A percentile compares a stretch with the other conserved stretches of the same genome.
These are phyloP conservation scores for Kwoniella europaea DNA, from an alignment of 768 basidiomycete genomes.

Conservation along the genomic window DNA sequence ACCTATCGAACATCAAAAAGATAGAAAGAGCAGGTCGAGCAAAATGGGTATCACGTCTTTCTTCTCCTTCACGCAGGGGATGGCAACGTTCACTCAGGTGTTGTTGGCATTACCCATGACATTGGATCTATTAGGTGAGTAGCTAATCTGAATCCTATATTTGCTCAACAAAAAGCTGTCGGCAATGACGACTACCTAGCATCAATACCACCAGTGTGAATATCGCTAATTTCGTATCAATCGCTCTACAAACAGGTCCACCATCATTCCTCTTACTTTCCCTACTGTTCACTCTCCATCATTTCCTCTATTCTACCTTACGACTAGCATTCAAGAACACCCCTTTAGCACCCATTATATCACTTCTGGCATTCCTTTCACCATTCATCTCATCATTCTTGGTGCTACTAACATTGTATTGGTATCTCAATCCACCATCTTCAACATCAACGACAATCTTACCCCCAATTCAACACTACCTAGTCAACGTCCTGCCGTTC, in stretches of 20 bases:
- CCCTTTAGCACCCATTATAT: conserved; percentile 48
- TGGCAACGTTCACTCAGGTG: conserved; percentile 54
- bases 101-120: conserved; percentile 56
- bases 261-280: conserved; percentile 59
- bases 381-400: conserved; percentile 50
- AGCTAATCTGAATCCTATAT: neutral
- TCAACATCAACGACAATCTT: conserved; percentile 14
- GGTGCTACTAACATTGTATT: conserved; percentile 49
- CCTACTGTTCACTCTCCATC: conserved; percentile 55
- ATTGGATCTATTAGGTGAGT: conserved; percentile 54
- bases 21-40: neutral
- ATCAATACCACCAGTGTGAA: too few relatives aligned
- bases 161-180: neutral
- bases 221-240: neutral
- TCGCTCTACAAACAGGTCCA: conserved; percentile 37
- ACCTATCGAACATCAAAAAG: neutral
- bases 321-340: conserved; percentile 56
- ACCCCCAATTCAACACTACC: conserved; percentile 31
- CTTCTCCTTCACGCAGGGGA: conserved; percentile 35
- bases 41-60: conserved; percentile 36
- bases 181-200: too few relatives aligned
- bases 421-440: conserved; percentile 54
- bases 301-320: conserved; percentile 56
- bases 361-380: conserved; percentile 45
- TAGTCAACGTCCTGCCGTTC: conserved; percentile 51